Base-by-base conservation (phyloP, 306 rosid species). In the Citrullus colocynthis region DNA sequence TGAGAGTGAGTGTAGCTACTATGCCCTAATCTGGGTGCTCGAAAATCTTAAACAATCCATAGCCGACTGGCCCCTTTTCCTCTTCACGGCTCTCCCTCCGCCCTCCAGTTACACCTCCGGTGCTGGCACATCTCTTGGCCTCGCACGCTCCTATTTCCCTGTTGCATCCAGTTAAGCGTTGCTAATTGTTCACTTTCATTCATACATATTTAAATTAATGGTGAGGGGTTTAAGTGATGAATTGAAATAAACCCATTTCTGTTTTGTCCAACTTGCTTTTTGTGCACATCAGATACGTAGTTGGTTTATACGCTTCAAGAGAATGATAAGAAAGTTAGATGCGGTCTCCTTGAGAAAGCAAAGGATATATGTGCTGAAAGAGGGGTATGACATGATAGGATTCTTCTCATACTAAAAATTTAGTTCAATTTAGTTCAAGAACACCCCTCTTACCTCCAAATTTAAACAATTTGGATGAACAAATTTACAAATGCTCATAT, bases 31-130 rank as follows among this genome's bases (percentile, higher is more conserved):
- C 79, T 88, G 91, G 91, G 81, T 70, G 60, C 85, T 88, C 30
- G 78, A 84, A 11, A 82, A 80, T 75, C 87, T 86, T 54, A 84
- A 86, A 72, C 84, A 88, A 61, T 82, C 87, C 39, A 21, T 88
- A 74, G 56, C 60, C 45, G 76, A 55, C 0, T 81, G 72, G 1
- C 64, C 84, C 2, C 71, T 88, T 51, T 21, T 84, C 24, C 51
- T 88, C 84, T 81, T 88, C 87, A 84, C 82, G 85, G 88, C 88
- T 64, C 88, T 85, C 34, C 85, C 80, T 14, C 17, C 83, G 37
- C 75, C 80, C 62, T 34, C 45, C 78, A 15, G 1, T 70, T 44
- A 20, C 57, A 78, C 66, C 30, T 42, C 70, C 78, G 91, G 36
- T 32, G 36, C 36, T 32, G 36, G 36, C 36, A 3, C 36, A 32